Conservation (phyloP, 805 yeast genomes). For the Lipomyces mesembrius region DNA sequence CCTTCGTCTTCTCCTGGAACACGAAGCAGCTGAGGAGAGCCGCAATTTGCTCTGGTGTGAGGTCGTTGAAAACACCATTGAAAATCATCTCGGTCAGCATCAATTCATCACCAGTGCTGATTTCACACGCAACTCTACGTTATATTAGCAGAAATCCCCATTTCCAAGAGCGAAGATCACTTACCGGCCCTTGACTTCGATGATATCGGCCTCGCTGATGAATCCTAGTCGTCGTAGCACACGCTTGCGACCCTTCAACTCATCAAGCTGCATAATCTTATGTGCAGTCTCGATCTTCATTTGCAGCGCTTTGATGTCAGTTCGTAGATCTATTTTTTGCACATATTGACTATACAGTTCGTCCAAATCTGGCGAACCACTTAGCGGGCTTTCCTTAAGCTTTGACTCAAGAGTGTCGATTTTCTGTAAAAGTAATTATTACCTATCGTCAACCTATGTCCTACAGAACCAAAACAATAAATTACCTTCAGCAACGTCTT, state of each 20-base stretch:
- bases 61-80: conserved; percentile 91
- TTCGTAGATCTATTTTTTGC: conserved; percentile 63
- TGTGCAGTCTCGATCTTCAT: conserved; percentile 79
- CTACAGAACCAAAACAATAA: neutral
- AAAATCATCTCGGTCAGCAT: conserved; percentile 88
- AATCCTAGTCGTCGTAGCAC: conserved; percentile 91
- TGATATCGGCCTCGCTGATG: conserved; percentile 82
- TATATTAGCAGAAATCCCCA: neutral
- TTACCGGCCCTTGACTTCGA: conserved; percentile 86
- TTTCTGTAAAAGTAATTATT: conserved; percentile 56
- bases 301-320: conserved; percentile 62
- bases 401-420: conserved; percentile 82
- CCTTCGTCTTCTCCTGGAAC: conserved; percentile 94
- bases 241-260: conserved; percentile 87
- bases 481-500: conserved; percentile 51
- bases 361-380: conserved; percentile 53
- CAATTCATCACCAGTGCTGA: conserved; percentile 61
- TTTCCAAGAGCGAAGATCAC: neutral
- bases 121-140: conserved; percentile 82
- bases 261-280: conserved; percentile 92
- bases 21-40: conserved; percentile 92
- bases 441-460: neutral
- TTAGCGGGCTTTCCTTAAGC: conserved; percentile 69
- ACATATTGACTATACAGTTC: conserved; percentile 69
- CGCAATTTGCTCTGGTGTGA: conserved; percentile 88